Percentiles rank a stretch among this genome's conserved stretches.
Conservation (phyloP, 1,284 basidiomycete species). For the Cryptococcus maquisensis region DNA sequence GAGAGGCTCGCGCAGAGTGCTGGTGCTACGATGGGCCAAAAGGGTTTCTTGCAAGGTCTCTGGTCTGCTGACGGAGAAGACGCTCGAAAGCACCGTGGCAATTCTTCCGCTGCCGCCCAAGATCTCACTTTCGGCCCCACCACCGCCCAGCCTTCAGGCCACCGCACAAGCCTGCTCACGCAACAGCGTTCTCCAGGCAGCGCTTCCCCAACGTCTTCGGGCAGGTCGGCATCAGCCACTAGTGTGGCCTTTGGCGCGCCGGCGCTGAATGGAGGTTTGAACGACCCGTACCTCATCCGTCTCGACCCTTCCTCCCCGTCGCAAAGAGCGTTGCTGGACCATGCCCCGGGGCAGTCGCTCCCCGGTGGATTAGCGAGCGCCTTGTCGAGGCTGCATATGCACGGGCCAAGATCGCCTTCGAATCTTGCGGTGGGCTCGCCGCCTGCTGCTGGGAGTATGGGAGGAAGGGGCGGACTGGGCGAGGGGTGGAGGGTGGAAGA, state of each 20-base stretch:
- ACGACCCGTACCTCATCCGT: slow-evolving; percentile 26
- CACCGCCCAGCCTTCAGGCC: slow-evolving; percentile 16
- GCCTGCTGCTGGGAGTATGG: not conserved
- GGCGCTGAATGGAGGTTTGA: too few species aligned
- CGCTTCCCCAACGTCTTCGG: slow-evolving; percentile 14
- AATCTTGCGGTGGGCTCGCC: not conserved
- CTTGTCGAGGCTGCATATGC: slow-evolving; percentile 46
- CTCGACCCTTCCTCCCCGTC: slow-evolving; percentile 37
- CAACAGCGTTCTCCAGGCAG: slow-evolving; percentile 29
- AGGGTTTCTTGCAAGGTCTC: slow-evolving; percentile 40
- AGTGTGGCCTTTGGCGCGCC: not conserved
- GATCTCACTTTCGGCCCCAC: slow-evolving; percentile 28
- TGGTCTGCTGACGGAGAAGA: slow-evolving; percentile 46
- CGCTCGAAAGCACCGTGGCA: slow-evolving; percentile 23
- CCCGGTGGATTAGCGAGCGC: slow-evolving; percentile 47
- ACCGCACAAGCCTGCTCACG: slow-evolving; percentile 31
- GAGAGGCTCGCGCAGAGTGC: slow-evolving; percentile 46
- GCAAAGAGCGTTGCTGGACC: slow-evolving; percentile 38
- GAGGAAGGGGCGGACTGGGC: not conserved
- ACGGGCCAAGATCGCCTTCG: slow-evolving; percentile 15
- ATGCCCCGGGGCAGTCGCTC: slow-evolving; percentile 46
- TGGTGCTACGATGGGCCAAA: slow-evolving; percentile 38
- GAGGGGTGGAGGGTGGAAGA: not conserved
- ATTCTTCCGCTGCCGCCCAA: slow-evolving; percentile 2
- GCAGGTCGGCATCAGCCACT: not conserved